Evolutionary conservation across 108 stramenopile genomes (phyloP).

Genomic region (Nitzschia putrida): DNA sequence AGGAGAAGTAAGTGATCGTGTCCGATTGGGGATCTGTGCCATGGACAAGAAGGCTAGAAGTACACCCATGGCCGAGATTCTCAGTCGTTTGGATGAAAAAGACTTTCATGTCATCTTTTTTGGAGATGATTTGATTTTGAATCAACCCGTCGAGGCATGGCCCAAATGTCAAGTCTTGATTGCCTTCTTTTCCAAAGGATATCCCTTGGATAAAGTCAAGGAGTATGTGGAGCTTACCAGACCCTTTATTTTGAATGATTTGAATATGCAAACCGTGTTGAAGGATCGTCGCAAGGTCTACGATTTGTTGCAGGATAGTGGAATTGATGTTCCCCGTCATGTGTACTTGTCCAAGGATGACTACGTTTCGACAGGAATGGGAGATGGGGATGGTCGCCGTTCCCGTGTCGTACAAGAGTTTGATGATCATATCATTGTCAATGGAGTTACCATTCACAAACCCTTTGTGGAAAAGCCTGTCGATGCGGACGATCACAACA

Average conservation of each 20-base stretch:
- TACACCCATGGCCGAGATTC: slow-evolving; percentile 98
- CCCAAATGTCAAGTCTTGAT: slow-evolving; percentile 92
- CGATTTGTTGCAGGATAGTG: slow-evolving; percentile 82
- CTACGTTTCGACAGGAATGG: slow-evolving; percentile 62
- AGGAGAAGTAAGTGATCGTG: slow-evolving; percentile 45
- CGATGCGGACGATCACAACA: slow-evolving; percentile 98
- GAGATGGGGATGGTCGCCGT: slow-evolving; percentile 57
- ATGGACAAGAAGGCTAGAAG: slow-evolving; percentile 95
- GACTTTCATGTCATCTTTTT: slow-evolving; percentile 89
- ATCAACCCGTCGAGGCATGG: slow-evolving; percentile 92
- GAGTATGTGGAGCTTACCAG: slow-evolving; percentile 87
- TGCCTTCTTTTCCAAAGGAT: slow-evolving; percentile 93
- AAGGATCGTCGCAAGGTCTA: slow-evolving; percentile 94
- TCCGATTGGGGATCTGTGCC: slow-evolving; percentile 95
- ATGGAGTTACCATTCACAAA: slow-evolving; percentile 92
- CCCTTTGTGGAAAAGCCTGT: slow-evolving; percentile 99
- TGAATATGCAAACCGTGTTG: slow-evolving; percentile 83
- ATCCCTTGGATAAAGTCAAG: slow-evolving; percentile 92
- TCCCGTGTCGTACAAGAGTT: slow-evolving; percentile 74
- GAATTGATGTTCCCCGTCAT: slow-evolving; percentile 94
- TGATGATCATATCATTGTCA: slow-evolving; percentile 95
- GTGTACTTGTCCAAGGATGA: slow-evolving; percentile 88
- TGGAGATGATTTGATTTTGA: slow-evolving; percentile 88
- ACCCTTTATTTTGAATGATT: slow-evolving; percentile 92
- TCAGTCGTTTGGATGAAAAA: slow-evolving; percentile 75